Evolutionary conservation across 228 moss, liverwort and hornwort species (phyloP).

Genomic region (Sphagnum fallax): DNA sequence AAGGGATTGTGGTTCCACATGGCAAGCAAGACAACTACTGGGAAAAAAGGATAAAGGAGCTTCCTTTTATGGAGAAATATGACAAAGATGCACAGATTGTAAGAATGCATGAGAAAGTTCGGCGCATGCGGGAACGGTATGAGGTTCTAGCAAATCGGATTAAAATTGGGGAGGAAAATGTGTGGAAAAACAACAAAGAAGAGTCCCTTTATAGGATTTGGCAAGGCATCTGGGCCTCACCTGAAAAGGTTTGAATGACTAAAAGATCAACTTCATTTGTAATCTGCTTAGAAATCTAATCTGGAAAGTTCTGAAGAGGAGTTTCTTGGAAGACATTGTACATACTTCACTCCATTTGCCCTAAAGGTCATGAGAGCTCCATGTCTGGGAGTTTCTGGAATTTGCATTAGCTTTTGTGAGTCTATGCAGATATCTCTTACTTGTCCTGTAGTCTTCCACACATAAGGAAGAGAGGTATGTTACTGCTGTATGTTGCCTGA

Average conservation of each 20-base stretch:
- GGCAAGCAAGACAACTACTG: constrained; percentile 37
- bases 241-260: neutral
- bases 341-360: too few relatives aligned
- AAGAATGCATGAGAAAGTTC: constrained; percentile 54
- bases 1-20: constrained; percentile 15
- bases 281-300: too few relatives aligned
- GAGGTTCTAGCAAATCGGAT: constrained; percentile 20
- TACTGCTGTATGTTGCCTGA: too few relatives aligned
- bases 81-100: constrained; percentile 30
- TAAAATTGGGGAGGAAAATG: constrained; percentile 29
- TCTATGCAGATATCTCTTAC: too few relatives aligned
- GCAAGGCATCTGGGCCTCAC: constrained; percentile 48
- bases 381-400: too few relatives aligned
- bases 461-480: too few relatives aligned
- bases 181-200: constrained; percentile 44
- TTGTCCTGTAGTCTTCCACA: too few relatives aligned
- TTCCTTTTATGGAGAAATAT: constrained; percentile 47
- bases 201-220: constrained; percentile 36
- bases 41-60: constrained; percentile 26
- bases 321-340: too few relatives aligned
- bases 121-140: constrained; percentile 55
- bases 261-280: too few relatives aligned
- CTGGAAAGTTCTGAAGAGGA: too few relatives aligned
- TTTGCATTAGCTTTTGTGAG: too few relatives aligned
- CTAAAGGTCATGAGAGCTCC: too few relatives aligned